Conservation (phyloP, 2,329 filamentous ascomycete species). For the Helotiales sp. region DNA sequence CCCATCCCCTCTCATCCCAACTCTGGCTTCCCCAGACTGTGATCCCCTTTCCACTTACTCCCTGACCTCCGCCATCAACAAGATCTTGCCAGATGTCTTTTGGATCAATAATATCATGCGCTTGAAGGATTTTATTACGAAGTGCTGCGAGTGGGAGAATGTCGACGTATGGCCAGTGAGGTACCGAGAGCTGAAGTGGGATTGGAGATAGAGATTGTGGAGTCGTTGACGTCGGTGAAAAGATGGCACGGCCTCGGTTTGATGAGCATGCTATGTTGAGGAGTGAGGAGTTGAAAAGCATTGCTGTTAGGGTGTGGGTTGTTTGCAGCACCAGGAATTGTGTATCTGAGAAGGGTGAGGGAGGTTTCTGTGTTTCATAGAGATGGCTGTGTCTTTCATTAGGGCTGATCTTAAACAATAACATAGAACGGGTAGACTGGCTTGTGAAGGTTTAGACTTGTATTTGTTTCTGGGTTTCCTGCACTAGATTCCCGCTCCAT, state of each 20-base stretch:
- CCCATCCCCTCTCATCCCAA: slow-evolving; percentile 34
- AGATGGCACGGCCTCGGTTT: too few relatives aligned
- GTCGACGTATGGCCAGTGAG: slow-evolving; percentile 40
- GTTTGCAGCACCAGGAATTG: slow-evolving; percentile 1
- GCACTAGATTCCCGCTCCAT: not conserved
- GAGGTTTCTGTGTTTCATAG: not conserved
- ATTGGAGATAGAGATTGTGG: slow-evolving; percentile 30
- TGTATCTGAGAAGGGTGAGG: slow-evolving; percentile 4
- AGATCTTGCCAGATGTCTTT: slow-evolving; percentile 21
- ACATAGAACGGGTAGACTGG: not conserved
- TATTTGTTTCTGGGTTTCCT: not conserved
- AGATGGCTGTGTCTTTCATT: not conserved
- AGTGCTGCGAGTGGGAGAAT: slow-evolving; percentile 37
- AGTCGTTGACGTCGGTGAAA: not conserved
- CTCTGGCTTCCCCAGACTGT: slow-evolving; percentile 33
- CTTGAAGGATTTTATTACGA: slow-evolving; percentile 26
- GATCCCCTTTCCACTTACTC: slow-evolving; percentile 2
- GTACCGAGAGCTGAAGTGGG: slow-evolving; percentile 29
- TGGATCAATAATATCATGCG: slow-evolving; percentile 11
- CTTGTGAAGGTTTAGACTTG: not conserved
- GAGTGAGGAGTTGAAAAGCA: slow-evolving; percentile 12
- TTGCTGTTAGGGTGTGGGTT: slow-evolving; percentile 11
- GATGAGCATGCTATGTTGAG: slow-evolving; percentile 15
- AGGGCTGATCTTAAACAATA: not conserved
- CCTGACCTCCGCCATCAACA: slow-evolving; percentile 13